These are phyloP conservation scores for Musa acuminata DNA, from an alignment of 176 grass and related monocot species.

Conservation along the genomic window DNA sequence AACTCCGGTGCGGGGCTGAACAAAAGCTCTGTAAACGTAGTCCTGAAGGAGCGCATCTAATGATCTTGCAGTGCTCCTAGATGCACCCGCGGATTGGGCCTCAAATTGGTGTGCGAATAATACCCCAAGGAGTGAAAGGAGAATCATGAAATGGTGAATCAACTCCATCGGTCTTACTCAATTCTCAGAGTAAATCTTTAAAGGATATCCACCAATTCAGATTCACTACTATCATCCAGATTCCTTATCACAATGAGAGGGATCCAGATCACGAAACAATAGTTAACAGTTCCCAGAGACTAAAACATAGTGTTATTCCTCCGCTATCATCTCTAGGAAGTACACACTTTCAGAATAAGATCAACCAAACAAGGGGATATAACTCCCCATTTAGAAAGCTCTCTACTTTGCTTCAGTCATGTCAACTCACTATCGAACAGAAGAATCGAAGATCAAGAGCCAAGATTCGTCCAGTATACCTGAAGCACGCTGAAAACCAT, in stretches of 20 bases:
- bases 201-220: neutral
- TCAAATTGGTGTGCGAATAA: slow-evolving; percentile 19
- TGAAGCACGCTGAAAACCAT: neutral
- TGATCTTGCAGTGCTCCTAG: slow-evolving; percentile 9
- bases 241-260: neutral
- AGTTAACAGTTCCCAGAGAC: neutral
- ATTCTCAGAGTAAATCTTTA: neutral
- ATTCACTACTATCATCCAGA: neutral
- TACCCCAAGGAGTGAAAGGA: slow-evolving; percentile 16
- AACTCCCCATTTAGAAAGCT: neutral
- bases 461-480: neutral
- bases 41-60: slow-evolving; percentile 69
- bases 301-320: neutral
- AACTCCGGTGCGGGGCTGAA: slow-evolving; percentile 52
- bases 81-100: slow-evolving; percentile 21
- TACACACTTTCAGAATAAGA: neutral
- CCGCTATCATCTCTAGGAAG: neutral
- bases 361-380: too few relatives aligned
- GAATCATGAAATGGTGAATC: slow-evolving; percentile 18
- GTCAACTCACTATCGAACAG: neutral
- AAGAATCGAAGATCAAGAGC: neutral
- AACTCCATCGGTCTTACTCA: slow-evolving; percentile 18
- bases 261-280: neutral
- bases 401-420: neutral
- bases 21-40: slow-evolving; percentile 53